phyloP scores from a whole-genome alignment of 1,284 basidiomycete species.

The Ceratobasidium theobromae region DNA sequence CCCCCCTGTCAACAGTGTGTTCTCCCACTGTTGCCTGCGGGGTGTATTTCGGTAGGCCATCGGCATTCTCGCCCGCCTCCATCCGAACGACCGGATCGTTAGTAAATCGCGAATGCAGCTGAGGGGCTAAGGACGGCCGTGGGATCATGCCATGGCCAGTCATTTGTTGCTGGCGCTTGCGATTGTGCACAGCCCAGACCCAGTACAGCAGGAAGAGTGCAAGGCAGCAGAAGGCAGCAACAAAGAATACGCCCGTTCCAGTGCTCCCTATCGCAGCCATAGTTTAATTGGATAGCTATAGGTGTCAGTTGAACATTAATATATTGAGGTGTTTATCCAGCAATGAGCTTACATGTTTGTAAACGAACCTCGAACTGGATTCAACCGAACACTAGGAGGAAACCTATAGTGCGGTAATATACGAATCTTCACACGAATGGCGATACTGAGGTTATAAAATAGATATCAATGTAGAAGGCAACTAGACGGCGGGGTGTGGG shows the following conservation, averaged over 20 bases:
- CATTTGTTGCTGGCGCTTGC: not conserved
- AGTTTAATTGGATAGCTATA: not conserved
- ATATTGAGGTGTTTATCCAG: no score
- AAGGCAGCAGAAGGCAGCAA: not conserved
- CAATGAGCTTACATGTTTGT: no score
- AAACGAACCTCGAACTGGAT: no score
- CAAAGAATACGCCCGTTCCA: slow-evolving; percentile 26
- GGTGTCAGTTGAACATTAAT: no score
- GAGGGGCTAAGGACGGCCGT: no score
- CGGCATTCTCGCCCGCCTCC: slow-evolving; percentile 18
- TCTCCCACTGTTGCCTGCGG: slow-evolving; percentile 5
- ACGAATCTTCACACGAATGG: not conserved
- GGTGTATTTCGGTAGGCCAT: slow-evolving; percentile 24
- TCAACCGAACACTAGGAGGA: no score
- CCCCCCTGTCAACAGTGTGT: slow-evolving; percentile 13
- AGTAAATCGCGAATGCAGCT: not conserved
- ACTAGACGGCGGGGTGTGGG: not conserved
- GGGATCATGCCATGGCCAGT: not conserved
- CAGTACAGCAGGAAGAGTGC: slow-evolving; percentile 4
- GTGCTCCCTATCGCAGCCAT: not conserved
- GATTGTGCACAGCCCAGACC: slow-evolving; percentile 4
- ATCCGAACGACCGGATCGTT: slow-evolving; percentile 10
- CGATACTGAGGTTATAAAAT: not conserved
- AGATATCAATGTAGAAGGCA: no score
- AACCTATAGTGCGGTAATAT: no score